These are phyloP conservation scores for Phanerodontia chrysosporium DNA, from an alignment of 768 basidiomycete species.

Conservation along the genomic window DNA sequence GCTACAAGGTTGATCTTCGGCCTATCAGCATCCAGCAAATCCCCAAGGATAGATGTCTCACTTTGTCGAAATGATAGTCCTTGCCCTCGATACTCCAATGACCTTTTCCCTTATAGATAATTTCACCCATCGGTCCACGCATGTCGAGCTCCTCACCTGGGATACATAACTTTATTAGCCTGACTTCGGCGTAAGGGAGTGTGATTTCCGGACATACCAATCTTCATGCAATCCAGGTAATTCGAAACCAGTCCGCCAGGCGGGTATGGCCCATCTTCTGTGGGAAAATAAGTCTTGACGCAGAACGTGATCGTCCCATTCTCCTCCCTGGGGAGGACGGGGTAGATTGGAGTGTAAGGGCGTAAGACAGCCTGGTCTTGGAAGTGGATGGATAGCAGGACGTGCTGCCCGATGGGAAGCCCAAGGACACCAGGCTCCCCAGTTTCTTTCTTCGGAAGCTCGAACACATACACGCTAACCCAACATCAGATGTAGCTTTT, in stretches of 20 bases:
- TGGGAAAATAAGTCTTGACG: conserved; percentile 21
- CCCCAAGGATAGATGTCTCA: background rate
- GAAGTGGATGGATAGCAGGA: conserved; percentile 19
- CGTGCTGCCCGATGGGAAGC: conserved; percentile 18
- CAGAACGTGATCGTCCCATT: conserved; percentile 21
- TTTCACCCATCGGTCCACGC: conserved; percentile 18
- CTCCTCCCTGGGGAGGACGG: conserved; percentile 19
- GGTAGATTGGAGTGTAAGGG: conserved; percentile 18
- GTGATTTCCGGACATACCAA: conserved; percentile 12
- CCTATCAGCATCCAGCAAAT: background rate
- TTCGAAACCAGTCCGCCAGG: conserved; percentile 21
- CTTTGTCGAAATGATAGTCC: conserved; percentile 16
- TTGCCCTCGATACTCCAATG: conserved; percentile 17
- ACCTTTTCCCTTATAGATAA: conserved; percentile 17
- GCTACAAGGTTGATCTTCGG: conserved; percentile 21
- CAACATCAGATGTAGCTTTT: background rate
- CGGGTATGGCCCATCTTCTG: conserved; percentile 13
- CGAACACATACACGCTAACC: conserved; percentile 16
- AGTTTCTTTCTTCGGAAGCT: conserved; percentile 13
- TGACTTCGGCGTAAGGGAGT: no score
- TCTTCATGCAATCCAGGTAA: conserved; percentile 20
- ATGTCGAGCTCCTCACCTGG: conserved; percentile 22
- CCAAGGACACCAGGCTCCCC: conserved; percentile 15
- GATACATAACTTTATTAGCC: no score
- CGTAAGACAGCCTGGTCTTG: conserved; percentile 19